Conservation (phyloP, 148 eudicot genomes). For the Vaccinium corymbosum region DNA sequence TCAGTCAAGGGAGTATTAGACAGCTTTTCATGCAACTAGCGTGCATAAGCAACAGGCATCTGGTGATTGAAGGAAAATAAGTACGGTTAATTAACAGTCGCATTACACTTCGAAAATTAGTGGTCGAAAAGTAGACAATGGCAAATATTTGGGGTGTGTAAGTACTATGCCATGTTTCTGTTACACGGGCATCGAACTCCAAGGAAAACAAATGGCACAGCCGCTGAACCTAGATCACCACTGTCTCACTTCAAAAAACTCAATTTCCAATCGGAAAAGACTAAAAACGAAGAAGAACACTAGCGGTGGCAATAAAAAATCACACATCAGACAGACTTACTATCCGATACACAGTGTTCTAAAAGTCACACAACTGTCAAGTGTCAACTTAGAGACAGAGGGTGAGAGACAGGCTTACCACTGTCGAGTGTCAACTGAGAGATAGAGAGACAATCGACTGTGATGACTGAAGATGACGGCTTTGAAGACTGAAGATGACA, state of each 20-base stretch:
- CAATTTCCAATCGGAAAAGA: neutral
- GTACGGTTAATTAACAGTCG: neutral
- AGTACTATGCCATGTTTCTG: neutral
- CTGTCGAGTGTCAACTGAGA: too few relatives aligned
- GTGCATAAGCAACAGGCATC: neutral
- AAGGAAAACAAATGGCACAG: neutral
- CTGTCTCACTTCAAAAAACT: neutral
- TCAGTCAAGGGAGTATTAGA: neutral
- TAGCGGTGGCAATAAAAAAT: neutral
- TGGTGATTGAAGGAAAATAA: neutral
- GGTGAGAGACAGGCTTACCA: too few relatives aligned
- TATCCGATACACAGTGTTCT: too few relatives aligned
- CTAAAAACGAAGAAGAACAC: neutral
- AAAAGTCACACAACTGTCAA: too few relatives aligned
- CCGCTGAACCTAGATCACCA: neutral
- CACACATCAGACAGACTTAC: neutral
- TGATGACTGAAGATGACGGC: too few relatives aligned
- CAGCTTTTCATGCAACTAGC: neutral
- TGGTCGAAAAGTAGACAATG: neutral
- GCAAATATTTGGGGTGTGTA: neutral
- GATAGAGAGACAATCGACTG: too few relatives aligned
- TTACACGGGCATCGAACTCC: neutral
- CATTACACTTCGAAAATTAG: neutral
- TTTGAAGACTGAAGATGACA: too few relatives aligned
- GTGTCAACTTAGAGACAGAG: too few relatives aligned